A percentile compares a stretch with the other conserved stretches of the same genome.
These are phyloP conservation scores for Pseudocercospora fijiensis DNA, from an alignment of 2,329 filamentous ascomycete species.

Conservation along the genomic window DNA sequence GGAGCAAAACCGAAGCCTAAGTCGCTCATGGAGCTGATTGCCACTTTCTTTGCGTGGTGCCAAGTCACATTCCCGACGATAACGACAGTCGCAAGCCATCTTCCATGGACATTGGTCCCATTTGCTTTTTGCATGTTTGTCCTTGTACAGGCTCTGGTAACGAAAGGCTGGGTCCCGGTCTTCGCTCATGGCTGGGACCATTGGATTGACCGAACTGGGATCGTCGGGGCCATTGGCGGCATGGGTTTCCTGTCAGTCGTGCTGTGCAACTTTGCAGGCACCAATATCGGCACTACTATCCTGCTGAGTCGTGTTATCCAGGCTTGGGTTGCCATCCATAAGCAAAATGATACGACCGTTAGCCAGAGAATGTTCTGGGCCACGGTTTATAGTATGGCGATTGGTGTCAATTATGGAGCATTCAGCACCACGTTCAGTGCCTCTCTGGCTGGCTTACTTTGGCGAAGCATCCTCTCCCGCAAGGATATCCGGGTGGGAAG, in stretches of 20 bases:
- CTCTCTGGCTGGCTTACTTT: slow-evolving; percentile 68
- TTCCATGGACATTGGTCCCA: slow-evolving; percentile 67
- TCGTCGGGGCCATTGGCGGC: slow-evolving; percentile 65
- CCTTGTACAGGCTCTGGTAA: slow-evolving; percentile 69
- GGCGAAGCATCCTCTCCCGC: slow-evolving; percentile 66
- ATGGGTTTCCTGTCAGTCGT: slow-evolving; percentile 73
- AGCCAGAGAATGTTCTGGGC: slow-evolving; percentile 69
- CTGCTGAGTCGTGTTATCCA: slow-evolving; percentile 70
- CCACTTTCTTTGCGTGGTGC: slow-evolving; percentile 53
- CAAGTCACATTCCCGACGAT: slow-evolving; percentile 71
- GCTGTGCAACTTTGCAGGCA: slow-evolving; percentile 71
- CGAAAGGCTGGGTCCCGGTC: slow-evolving; percentile 71
- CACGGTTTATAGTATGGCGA: slow-evolving; percentile 70
- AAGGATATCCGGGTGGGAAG: slow-evolving; percentile 66
- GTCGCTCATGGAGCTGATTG: slow-evolving; percentile 2
- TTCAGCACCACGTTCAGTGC: slow-evolving; percentile 72
- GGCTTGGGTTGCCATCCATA: slow-evolving; percentile 63
- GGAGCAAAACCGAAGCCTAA: not conserved
- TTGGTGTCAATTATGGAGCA: slow-evolving; percentile 73
- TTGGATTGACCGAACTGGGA: slow-evolving; percentile 69
- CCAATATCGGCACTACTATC: slow-evolving; percentile 75
- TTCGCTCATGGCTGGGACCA: slow-evolving; percentile 73
- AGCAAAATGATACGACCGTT: slow-evolving; percentile 50
- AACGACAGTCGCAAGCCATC: slow-evolving; percentile 62
- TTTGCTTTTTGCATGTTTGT: slow-evolving; percentile 75